phyloP scores from a whole-genome alignment of 2,329 filamentous ascomycete genomes.

The Pochonia chlamydosporia region DNA sequence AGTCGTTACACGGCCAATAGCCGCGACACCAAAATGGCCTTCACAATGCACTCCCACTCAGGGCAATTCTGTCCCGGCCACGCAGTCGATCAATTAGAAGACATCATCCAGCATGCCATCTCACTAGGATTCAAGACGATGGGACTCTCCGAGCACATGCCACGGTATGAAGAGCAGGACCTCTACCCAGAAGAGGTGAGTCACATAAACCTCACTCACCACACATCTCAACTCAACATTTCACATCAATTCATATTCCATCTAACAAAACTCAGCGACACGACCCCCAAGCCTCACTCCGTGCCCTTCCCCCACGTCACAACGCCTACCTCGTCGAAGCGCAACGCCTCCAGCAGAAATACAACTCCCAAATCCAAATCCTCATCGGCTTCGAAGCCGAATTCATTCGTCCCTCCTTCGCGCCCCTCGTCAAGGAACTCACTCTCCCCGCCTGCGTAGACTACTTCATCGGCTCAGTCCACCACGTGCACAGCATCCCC shows the following conservation, averaged over 20 bases:
- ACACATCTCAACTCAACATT: no score
- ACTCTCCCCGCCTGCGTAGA: conserved; percentile 60
- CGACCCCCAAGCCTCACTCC: conserved; percentile 42
- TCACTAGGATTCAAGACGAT: conserved; percentile 73
- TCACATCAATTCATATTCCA: conserved; percentile 6
- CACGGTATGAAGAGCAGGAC: conserved; percentile 65
- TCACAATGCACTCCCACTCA: conserved; percentile 96
- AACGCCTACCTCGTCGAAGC: conserved; percentile 73
- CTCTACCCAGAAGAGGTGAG: conserved; percentile 86
- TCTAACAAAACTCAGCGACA: conserved; percentile 33
- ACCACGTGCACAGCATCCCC: conserved; percentile 80
- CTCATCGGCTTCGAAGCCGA: conserved; percentile 90
- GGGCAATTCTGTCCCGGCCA: conserved; percentile 94
- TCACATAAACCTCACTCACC: background rate
- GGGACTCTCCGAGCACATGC: conserved; percentile 93
- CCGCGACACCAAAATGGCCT: conserved; percentile 72
- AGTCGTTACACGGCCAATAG: no score
- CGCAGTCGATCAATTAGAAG: conserved; percentile 78
- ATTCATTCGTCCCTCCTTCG: conserved; percentile 71
- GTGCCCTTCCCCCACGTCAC: conserved; percentile 50
- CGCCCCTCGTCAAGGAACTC: conserved; percentile 54
- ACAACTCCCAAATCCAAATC: conserved; percentile 66
- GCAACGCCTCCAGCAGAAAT: conserved; percentile 61
- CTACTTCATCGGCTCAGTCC: conserved; percentile 88
- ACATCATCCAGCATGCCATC: conserved; percentile 76